Evolutionary conservation across 257 asterid genomes (phyloP), one percentile per base, ranked within the genome.

Genomic region (Plantago ovata): DNA sequence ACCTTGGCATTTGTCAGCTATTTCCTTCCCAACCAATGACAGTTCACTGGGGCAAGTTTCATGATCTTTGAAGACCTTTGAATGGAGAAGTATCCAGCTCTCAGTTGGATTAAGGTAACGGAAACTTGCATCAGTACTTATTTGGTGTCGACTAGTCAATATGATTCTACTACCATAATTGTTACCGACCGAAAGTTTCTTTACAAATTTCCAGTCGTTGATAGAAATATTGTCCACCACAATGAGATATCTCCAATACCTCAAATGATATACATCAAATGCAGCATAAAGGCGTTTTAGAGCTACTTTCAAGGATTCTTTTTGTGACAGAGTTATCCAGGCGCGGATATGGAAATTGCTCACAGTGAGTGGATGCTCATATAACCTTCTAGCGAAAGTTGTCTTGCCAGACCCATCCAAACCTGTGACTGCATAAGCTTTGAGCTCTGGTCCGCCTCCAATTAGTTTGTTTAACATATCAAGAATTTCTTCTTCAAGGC

Each of bases 171-270:
- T 72, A 11, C 69, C 72, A 56, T 49, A 61, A 10, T 23, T 39
- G 18, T 72, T 62, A 9, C 62, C 54, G 15, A 66, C 73, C 10
- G 49, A 60, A 6, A 13, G 14, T 13, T 53, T 61, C 33, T 48
- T 67, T 44, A 72, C 13, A 11, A 38, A 46, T 50, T 60, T 49
- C 75, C 79, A 73, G 32, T n/a, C n/a, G n/a, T n/a, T n/a, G n/a
- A n/a, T n/a, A n/a, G n/a, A n/a, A n/a, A n/a, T n/a, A n/a, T n/a
- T n/a, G n/a, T n/a, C n/a, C n/a, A n/a, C n/a, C n/a, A n/a, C n/a
- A n/a, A n/a, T n/a, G n/a, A n/a, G n/a, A n/a, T n/a, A n/a, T n/a
- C n/a, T n/a, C n/a, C n/a, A n/a, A n/a, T n/a, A n/a, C n/a, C n/a
- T n/a, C n/a, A n/a, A n/a, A n/a, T n/a, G n/a, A n/a, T n/a, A n/a